Base-by-base conservation (phyloP, 2,329 filamentous ascomycete species). In the Botryotinia convoluta region DNA sequence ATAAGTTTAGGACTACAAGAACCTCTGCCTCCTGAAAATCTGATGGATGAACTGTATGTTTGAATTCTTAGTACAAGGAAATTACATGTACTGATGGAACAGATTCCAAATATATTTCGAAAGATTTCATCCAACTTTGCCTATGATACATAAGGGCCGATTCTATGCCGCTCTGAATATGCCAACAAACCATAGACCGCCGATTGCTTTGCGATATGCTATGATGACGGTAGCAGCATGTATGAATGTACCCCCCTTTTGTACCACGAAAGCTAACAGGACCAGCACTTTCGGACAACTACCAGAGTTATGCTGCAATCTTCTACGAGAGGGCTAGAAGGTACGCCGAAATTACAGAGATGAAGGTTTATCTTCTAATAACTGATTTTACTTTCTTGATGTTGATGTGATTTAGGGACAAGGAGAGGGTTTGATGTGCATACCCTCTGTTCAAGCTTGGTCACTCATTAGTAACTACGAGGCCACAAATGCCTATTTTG, bases 401-500 rank as follows among this genome's bases (percentile, higher is more conserved):
- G 7, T 22, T 48, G 20, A 39, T 12, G 26, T 69, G 71, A 61
- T 74, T 37, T 86, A 86, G 93, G 92, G 4, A 86, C 92, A 76
- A 69, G 95, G 95, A 29, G 94, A 97, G 81, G 85, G 87, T 72
- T 93, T 95, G 75, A 88, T 97, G 77, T 93, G 90, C 0, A 80
- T 97, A n/a, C 86, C 87, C 6, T 92, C 96, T 80, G 92, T 91
- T 20, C 95, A 98, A 80, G 86, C 92, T 0, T 97, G 94, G 93
- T 85, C 87, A 2, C 83, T 97, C 8, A 87, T 94, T 57, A 87
- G 89, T 4, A 89, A 87, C 1, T 94, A 94, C 78, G 95, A 98
- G 81, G 96, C 95, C 78, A 95, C 92, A 80, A 87, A 88, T 76
- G 92, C 97, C 87, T 89, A 91, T 77, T 97, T 97, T 79, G 94